phyloP scores from a whole-genome alignment of 1,139 yeast species.

The Blastobotrys elegans region DNA sequence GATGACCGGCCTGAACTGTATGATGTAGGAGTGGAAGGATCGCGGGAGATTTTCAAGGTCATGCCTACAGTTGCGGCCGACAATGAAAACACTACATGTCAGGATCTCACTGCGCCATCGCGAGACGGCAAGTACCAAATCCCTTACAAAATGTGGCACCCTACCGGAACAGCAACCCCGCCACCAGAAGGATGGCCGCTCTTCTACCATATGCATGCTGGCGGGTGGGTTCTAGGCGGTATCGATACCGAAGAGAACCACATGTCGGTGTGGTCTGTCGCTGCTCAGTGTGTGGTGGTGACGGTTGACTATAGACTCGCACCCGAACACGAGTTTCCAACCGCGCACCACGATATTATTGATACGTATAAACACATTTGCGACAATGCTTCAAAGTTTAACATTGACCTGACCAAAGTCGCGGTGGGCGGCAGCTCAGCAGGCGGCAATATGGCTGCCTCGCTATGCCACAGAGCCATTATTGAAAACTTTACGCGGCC shows the following conservation, averaged over 20 bases:
- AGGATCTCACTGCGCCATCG: background rate
- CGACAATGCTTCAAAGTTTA: constrained; percentile 25
- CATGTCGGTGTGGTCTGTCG: constrained; percentile 10
- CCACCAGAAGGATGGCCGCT: constrained; percentile 15
- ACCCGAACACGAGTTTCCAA: constrained; percentile 47
- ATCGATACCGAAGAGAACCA: constrained; percentile 7
- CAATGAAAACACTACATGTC: background rate
- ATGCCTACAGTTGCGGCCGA: background rate
- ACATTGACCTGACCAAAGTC: constrained; percentile 34
- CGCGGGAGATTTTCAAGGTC: constrained; percentile 8
- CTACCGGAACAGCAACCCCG: background rate
- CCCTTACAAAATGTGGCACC: background rate
- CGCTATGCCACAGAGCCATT: constrained; percentile 7
- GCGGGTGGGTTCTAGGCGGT: constrained; percentile 14
- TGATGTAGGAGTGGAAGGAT: constrained; percentile 1
- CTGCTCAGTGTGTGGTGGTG: constrained; percentile 11
- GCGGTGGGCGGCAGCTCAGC: constrained; percentile 44
- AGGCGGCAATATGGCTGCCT: constrained; percentile 42
- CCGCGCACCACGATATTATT: constrained; percentile 44
- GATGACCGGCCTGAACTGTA: constrained; percentile 1
- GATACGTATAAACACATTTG: constrained; percentile 30
- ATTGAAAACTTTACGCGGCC: constrained; percentile 21
- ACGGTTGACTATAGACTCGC: constrained; percentile 42
- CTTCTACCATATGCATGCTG: constrained; percentile 13
- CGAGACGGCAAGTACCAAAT: background rate